phyloP scores from a whole-genome alignment of 768 basidiomycete genomes.

The Mycena polygramma region DNA sequence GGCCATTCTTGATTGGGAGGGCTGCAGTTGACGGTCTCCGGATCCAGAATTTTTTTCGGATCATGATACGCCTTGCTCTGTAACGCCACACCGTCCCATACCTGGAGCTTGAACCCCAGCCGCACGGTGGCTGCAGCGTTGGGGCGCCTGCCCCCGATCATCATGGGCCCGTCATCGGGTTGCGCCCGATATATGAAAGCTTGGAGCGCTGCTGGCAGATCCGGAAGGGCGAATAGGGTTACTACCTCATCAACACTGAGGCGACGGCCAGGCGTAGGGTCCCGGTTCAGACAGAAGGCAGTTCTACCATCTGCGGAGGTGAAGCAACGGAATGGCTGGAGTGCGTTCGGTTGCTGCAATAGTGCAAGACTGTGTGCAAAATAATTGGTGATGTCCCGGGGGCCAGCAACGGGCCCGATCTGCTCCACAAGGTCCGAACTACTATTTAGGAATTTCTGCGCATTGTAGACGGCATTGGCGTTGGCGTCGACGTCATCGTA shows the following conservation, averaged over 20 bases:
- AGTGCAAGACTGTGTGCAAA: neutral
- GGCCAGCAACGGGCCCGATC: neutral
- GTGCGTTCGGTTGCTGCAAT: conserved; percentile 3
- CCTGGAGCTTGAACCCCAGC: neutral
- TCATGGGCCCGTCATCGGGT: neutral
- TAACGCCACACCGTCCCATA: conserved; percentile 29
- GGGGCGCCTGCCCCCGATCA: conserved; percentile 15
- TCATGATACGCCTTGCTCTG: conserved; percentile 25
- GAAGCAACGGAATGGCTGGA: conserved; percentile 22
- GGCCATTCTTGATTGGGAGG: conserved; percentile 1
- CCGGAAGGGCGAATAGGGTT: conserved; percentile 22
- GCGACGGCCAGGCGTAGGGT: conserved; percentile 13
- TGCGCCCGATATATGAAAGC: neutral
- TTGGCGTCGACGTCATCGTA: neutral
- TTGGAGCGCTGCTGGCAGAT: conserved; percentile 14
- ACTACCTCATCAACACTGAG: conserved; percentile 17
- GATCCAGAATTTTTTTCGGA: neutral
- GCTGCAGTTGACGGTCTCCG: conserved; percentile 31
- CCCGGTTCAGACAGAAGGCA: conserved; percentile 28
- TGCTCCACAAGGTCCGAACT: neutral
- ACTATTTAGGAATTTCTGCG: neutral
- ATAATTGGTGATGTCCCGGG: neutral
- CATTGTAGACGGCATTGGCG: neutral
- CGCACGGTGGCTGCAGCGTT: neutral
- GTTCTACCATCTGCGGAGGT: neutral